Evolutionary conservation across 345 rosid genomes (phyloP), one percentile per base, ranked within the genome.

Genomic region (Salix suchowensis): DNA sequence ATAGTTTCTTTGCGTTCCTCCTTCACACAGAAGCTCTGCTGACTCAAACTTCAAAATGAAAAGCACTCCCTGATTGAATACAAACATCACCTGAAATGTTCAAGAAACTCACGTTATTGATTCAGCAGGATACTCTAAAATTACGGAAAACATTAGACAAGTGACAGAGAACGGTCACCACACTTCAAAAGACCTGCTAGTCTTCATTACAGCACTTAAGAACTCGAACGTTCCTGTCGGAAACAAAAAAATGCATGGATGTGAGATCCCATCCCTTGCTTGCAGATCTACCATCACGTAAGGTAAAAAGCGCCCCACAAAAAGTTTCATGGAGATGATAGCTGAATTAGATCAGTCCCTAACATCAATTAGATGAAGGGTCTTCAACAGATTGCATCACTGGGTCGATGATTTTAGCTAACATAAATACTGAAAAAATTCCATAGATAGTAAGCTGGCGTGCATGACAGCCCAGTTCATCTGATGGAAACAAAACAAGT

Each of bases 311-410:
- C 21, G 26, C 5, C 46, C 34, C 54, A 50, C 73, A 70, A 58
- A 28, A 52, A 19, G n/a, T 13, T 30, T 32, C 26, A 54, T 1
- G 30, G 19, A 14, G 52, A 46, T 60, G 52, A 46, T 23, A 12
- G 11, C 65, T 19, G 10, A 32, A 64, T 44, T 50, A 12, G 6
- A 74, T 88, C 89, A 90, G 32, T 93, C 98, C 79, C 90, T 93
- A 71, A 87, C 92, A 79, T 94, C 98, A 72, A 61, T 74, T 67
- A 73, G 79, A 62, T 73, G 42, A 30, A 7, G 61, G 58, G 66
- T 2, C 34, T 55, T 44, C 34, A 6, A 34, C 32, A 30, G 14
- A 21, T 19, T 9, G 28, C 58, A 50, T 28, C 39, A 32, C 28
- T 19, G 18, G 23, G 70, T 23, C 39, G 24, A n/a, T 24, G 42